A percentile compares a stretch with the other conserved stretches of the same genome.
These are phyloP conservation scores for Suhomyces coccinellae DNA, from an alignment of 1,139 yeast genomes.

Conservation along the genomic window DNA sequence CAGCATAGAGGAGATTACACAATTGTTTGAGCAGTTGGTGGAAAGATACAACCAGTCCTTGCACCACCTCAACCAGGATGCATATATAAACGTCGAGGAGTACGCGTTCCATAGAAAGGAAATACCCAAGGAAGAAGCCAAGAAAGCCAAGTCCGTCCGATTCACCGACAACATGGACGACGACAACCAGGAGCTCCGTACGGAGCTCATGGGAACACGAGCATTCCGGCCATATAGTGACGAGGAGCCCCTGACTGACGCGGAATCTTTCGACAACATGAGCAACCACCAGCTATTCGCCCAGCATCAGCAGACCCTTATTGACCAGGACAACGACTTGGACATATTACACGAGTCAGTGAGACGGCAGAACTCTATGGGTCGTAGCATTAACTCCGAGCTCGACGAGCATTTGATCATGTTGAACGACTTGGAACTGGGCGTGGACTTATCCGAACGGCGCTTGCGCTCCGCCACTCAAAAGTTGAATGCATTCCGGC, in stretches of 20 bases:
- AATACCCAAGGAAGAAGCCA: conserved; percentile 7
- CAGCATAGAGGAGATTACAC: conserved; percentile 8
- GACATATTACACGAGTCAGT: conserved; percentile 61
- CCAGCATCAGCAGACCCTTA: conserved; percentile 64
- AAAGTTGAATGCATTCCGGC: conserved; percentile 55
- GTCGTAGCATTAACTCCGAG: conserved; percentile 64
- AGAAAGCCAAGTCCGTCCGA: conserved; percentile 48
- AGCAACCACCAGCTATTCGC: conserved; percentile 58
- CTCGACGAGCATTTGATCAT: conserved; percentile 67
- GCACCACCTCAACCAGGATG: conserved; percentile 27
- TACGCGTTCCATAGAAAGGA: conserved; percentile 26
- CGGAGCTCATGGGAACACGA: conserved; percentile 21
- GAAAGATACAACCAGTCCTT: conserved; percentile 24
- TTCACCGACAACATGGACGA: conserved; percentile 46
- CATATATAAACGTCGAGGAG: conserved; percentile 37
- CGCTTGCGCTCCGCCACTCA: conserved; percentile 56
- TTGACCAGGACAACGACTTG: conserved; percentile 64
- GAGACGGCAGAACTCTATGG: conserved; percentile 63
- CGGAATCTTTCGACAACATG: conserved; percentile 27
- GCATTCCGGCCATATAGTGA: conserved; percentile 20
- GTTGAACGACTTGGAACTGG: conserved; percentile 67
- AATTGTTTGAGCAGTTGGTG: conserved; percentile 13
- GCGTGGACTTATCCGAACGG: conserved; percentile 56
- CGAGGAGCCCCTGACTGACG: conserved; percentile 15
- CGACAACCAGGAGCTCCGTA: conserved; percentile 20